Evolutionary conservation across 2,329 filamentous ascomycete genomes (phyloP).

Genomic region (Xylariaceae sp.): DNA sequence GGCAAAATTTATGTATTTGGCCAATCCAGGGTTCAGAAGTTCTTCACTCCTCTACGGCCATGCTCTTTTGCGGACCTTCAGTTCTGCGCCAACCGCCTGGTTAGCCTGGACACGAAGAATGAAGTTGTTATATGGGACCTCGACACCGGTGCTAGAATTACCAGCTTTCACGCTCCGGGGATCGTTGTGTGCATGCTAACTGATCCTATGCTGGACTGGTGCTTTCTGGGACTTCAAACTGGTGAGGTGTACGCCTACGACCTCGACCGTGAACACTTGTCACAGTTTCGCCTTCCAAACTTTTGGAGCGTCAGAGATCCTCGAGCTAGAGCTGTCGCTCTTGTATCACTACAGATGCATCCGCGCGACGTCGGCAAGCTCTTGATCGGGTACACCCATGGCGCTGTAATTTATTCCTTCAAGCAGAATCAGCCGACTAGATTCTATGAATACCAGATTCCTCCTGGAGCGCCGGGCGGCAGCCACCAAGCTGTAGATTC

Average conservation of each 20-base stretch:
- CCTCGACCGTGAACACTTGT: constrained; percentile 77
- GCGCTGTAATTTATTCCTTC: constrained; percentile 90
- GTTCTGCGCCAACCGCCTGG: constrained; percentile 84
- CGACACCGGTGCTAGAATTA: constrained; percentile 69
- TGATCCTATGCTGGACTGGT: constrained; percentile 93
- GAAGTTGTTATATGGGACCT: constrained; percentile 87
- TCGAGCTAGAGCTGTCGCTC: constrained; percentile 61
- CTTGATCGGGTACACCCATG: constrained; percentile 87
- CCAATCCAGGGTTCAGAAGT: constrained; percentile 78
- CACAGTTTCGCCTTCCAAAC: constrained; percentile 83
- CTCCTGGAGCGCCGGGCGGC: constrained; percentile 83
- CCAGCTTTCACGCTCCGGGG: constrained; percentile 78
- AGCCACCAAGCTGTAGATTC: constrained; percentile 69
- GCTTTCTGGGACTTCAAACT: constrained; percentile 80
- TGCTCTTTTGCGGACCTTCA: constrained; percentile 79
- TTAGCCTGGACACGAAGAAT: constrained; percentile 85
- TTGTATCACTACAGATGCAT: constrained; percentile 84
- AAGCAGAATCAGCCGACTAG: constrained; percentile 83
- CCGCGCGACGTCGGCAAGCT: constrained; percentile 91
- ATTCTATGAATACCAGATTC: constrained; percentile 84
- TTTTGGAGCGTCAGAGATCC: constrained; percentile 81
- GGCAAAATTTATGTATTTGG: constrained; percentile 92
- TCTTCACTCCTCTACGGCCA: constrained; percentile 72
- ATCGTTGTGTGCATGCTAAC: constrained; percentile 76
- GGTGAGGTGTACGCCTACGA: constrained; percentile 94